Evolutionary conservation across 305 asterid genomes (phyloP).

Genomic region (Fraxinus baroniana): DNA sequence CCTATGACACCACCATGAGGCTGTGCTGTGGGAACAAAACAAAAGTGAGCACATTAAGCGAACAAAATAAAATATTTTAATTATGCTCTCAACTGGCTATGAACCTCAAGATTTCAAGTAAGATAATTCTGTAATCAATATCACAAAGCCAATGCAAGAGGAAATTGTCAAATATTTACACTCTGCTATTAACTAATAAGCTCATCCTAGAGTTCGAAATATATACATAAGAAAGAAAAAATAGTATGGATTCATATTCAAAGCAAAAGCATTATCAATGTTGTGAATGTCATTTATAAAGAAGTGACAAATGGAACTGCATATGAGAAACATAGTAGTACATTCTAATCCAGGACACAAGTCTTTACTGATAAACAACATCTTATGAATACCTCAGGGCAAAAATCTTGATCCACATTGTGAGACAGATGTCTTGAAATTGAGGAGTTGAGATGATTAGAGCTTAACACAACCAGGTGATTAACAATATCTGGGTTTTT

Average conservation of each 20-base stretch:
- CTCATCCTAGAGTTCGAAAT: slow-evolving; percentile 7
- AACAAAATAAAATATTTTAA: not conserved
- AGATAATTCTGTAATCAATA: not conserved
- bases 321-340: not conserved
- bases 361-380: not conserved
- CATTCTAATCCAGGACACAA: slow-evolving; percentile 1
- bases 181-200: not conserved
- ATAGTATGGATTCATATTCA: not conserved
- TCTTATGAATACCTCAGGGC: slow-evolving; percentile 58
- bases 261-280: not conserved
- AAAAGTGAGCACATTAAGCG: too few species aligned
- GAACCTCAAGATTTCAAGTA: not conserved
- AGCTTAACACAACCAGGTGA: slow-evolving; percentile 25
- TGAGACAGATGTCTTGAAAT: slow-evolving; percentile 40
- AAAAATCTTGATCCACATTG: slow-evolving; percentile 32
- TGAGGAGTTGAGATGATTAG: slow-evolving; percentile 42
- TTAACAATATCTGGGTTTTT: slow-evolving; percentile 24
- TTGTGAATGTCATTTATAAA: not conserved
- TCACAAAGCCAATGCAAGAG: not conserved
- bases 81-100: not conserved
- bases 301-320: not conserved
- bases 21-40: not conserved
- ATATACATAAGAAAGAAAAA: not conserved
- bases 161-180: not conserved
- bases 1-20: not conserved